A percentile compares a stretch with the other conserved stretches of the same genome.
These are phyloP conservation scores for Diaporthe batatas DNA, from an alignment of 2,329 filamentous ascomycete species.

Conservation along the genomic window DNA sequence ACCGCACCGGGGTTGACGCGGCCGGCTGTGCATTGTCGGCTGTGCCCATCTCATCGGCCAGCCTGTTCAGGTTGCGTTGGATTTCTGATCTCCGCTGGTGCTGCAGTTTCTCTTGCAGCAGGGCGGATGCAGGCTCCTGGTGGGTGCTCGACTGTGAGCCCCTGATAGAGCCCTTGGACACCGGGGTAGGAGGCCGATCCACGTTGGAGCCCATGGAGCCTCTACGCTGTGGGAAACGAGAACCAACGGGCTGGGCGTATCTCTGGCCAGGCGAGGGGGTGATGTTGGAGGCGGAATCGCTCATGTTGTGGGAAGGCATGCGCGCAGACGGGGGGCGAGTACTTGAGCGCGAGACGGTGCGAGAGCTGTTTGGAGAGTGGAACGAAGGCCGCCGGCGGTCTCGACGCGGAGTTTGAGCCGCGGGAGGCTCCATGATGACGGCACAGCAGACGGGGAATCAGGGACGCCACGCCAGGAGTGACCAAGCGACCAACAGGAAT, in stretches of 20 bases:
- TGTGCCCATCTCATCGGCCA: conserved; percentile 55
- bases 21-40: conserved; percentile 56
- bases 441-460: neutral
- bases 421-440: conserved; percentile 47
- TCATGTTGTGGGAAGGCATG: conserved; percentile 57
- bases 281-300: conserved; percentile 57
- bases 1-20: conserved; percentile 56
- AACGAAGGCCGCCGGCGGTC: conserved; percentile 44
- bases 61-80: conserved; percentile 57
- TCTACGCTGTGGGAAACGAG: conserved; percentile 51
- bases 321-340: conserved; percentile 58
- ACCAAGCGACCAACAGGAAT: conserved; percentile 17
- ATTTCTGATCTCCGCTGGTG: conserved; percentile 64
- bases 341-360: conserved; percentile 58
- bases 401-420: conserved; percentile 45
- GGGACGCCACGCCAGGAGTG: neutral
- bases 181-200: conserved; percentile 55
- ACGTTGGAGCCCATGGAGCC: conserved; percentile 52
- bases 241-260: conserved; percentile 53
- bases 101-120: conserved; percentile 69
- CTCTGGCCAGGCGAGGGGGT: conserved; percentile 53
- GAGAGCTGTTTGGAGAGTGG: conserved; percentile 32
- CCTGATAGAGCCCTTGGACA: conserved; percentile 58
- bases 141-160: conserved; percentile 52
- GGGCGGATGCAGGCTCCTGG: conserved; percentile 58